Evolutionary conservation across 257 asterid species (phyloP), one percentile per base, ranked within the genome.

Genomic region (Henckelia pumila): DNA sequence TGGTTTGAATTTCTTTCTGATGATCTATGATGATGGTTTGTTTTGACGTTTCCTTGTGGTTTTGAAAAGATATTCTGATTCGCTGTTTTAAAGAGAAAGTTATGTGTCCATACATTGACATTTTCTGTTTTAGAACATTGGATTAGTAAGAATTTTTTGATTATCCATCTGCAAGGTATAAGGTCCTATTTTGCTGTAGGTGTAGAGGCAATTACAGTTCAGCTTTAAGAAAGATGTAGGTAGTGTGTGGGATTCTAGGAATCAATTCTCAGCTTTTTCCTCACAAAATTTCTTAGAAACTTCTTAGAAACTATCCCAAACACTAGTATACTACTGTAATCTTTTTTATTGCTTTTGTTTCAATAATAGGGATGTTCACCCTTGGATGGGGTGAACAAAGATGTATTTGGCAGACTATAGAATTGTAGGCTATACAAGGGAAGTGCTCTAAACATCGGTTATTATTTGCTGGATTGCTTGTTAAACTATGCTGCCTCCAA

Each of bases 161-260:
- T 63, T 55, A 5, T 22, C 6, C 19, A 17, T 17, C n/a, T n/a
- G n/a, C 7, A 35, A 10, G 22, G 8, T 20, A 25, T 50, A 35
- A 20, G n/a, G 44, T 68, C 33, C 22, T 29, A 24, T 22, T 30
- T 70, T 69, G 50, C 35, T 63, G 35, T 65, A 67, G 59, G 10
- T 58, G 25, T 20, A 70, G 73, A 53, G 40, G 60, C 50, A 25
- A 22, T 50, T 55, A 13, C 56, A 23, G 28, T 29, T 40, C 2
- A n/a, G 10, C 20, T 11, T 20, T 16, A 19, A 69, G 17, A 10
- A 25, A 19, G 52, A 40, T 40, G 6, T n/a, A n/a, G n/a, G n/a
- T n/a, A n/a, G n/a, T n/a, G n/a, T n/a, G n/a, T n/a, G n/a, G n/a
- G n/a, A n/a, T n/a, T n/a, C n/a, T n/a, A n/a, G n/a, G n/a, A n/a